Evolutionary conservation across 129 eudicot genomes (phyloP).

Genomic region (Flaveria robusta): DNA sequence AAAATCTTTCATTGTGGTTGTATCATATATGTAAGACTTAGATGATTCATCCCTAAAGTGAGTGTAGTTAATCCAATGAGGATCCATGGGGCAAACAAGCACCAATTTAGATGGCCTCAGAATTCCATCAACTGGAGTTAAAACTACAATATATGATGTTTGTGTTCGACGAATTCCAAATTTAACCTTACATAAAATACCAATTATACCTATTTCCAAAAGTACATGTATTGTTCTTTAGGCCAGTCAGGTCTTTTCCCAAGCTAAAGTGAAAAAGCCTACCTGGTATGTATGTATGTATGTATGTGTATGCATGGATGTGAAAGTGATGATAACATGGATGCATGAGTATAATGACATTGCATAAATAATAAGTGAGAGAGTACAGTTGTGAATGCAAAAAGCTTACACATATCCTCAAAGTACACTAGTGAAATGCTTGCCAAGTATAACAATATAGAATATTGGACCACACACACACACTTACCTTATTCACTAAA

Average conservation of each 20-base stretch:
- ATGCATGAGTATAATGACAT: constrained; percentile 16
- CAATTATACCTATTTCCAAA: not conserved
- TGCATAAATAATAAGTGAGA: constrained; percentile 5
- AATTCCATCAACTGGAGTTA: not conserved
- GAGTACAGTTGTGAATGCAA: constrained; percentile 22
- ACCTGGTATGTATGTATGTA: too few species aligned
- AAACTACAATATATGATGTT: not conserved
- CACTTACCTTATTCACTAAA: constrained; percentile 7
- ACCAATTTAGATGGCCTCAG: not conserved
- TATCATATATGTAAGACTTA: too few species aligned
- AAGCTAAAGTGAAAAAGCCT: not conserved
- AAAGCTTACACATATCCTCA: constrained; percentile 26
- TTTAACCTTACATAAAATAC: constrained; percentile 22
- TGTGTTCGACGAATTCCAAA: constrained; percentile 16
- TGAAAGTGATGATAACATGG: constrained; percentile 24
- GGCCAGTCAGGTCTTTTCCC: constrained; percentile 3
- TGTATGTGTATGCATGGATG: constrained; percentile 25
- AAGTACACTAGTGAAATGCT: constrained; percentile 26
- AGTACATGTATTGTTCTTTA: constrained; percentile 12
- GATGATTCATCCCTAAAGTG: too few species aligned
- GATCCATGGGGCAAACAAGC: not conserved
- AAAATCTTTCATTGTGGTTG: too few species aligned
- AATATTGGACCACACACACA: constrained; percentile 34
- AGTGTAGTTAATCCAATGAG: not conserved
- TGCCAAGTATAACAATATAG: constrained; percentile 18